Percentiles rank a stretch among this genome's conserved stretches.
phyloP scores from a whole-genome alignment of 1,284 basidiomycete genomes.

The Ceratobasidium theobromae region DNA sequence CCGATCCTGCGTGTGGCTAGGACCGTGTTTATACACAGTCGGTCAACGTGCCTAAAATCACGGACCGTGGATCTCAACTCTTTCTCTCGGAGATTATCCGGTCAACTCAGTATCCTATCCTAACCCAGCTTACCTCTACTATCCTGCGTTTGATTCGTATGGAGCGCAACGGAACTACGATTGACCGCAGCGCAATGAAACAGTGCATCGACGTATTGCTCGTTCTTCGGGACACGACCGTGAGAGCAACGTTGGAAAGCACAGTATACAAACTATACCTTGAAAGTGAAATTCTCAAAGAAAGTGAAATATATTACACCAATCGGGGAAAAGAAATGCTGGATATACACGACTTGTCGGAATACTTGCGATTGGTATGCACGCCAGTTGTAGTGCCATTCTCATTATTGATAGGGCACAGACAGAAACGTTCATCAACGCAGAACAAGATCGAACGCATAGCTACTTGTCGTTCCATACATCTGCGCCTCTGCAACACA shows the following conservation, averaged over 20 bases:
- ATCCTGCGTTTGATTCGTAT: constrained; percentile 86
- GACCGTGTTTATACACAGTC: constrained; percentile 82
- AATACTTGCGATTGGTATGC: constrained; percentile 78
- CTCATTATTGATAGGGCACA: constrained; percentile 44
- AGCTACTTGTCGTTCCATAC: constrained; percentile 87
- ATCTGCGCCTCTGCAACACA: constrained; percentile 64
- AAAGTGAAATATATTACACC: constrained; percentile 80
- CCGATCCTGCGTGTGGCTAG: constrained; percentile 49
- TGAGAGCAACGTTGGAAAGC: constrained; percentile 40
- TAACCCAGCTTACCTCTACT: constrained; percentile 77
- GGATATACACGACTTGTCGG: constrained; percentile 74
- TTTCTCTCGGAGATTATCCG: constrained; percentile 86
- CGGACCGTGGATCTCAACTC: constrained; percentile 80
- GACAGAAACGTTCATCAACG: constrained; percentile 80
- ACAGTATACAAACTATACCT: constrained; percentile 85
- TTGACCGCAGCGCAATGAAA: constrained; percentile 89
- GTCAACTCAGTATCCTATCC: constrained; percentile 64
- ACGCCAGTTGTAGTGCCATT: neutral
- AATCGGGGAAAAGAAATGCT: constrained; percentile 73
- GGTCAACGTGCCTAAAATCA: constrained; percentile 74
- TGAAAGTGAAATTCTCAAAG: constrained; percentile 78
- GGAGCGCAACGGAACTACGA: constrained; percentile 88
- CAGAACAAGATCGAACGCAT: constrained; percentile 85
- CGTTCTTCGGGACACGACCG: constrained; percentile 56
- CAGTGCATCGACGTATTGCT: constrained; percentile 87